Conservation (phyloP, 768 basidiomycete species). For the Russula sp. region DNA sequence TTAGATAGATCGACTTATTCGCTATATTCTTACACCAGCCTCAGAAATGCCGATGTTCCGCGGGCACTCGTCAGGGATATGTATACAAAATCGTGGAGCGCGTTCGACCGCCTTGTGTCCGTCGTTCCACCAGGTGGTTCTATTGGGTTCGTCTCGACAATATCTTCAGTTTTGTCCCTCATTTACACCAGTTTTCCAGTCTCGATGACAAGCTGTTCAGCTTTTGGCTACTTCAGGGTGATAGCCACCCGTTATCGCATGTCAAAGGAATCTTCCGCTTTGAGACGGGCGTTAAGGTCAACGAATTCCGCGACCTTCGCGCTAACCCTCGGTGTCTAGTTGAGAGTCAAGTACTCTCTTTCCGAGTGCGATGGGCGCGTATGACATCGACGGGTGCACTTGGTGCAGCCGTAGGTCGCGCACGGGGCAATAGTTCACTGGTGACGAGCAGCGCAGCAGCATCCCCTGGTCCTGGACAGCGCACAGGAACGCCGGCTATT, state of each 20-base stretch:
- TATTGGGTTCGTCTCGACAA: constrained; percentile 59
- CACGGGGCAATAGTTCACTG: constrained; percentile 32
- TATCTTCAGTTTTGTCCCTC: constrained; percentile 13
- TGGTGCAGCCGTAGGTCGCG: constrained; percentile 42
- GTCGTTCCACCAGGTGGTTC: constrained; percentile 90
- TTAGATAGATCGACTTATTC: neutral
- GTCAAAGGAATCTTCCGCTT: constrained; percentile 86
- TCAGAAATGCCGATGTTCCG: constrained; percentile 80
- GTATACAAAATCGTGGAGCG: constrained; percentile 93
- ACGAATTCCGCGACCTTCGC: constrained; percentile 83
- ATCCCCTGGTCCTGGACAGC: constrained; percentile 27
- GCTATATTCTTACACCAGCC: constrained; percentile 8
- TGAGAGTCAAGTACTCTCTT: constrained; percentile 76
- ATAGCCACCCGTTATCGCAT: constrained; percentile 67
- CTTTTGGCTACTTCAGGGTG: constrained; percentile 83
- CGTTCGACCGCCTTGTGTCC: constrained; percentile 82
- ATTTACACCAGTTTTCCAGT: constrained; percentile 39
- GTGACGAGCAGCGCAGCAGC: constrained; percentile 32
- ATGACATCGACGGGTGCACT: constrained; percentile 69
- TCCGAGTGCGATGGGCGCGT: constrained; percentile 78
- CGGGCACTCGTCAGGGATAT: constrained; percentile 82
- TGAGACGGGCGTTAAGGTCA: constrained; percentile 84
- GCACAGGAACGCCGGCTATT: constrained; percentile 26
- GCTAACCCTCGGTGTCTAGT: constrained; percentile 86
- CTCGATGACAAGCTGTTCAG: constrained; percentile 90